phyloP scores from a whole-genome alignment of 352 stramenopile genomes.

The Phytopythium boreale region DNA sequence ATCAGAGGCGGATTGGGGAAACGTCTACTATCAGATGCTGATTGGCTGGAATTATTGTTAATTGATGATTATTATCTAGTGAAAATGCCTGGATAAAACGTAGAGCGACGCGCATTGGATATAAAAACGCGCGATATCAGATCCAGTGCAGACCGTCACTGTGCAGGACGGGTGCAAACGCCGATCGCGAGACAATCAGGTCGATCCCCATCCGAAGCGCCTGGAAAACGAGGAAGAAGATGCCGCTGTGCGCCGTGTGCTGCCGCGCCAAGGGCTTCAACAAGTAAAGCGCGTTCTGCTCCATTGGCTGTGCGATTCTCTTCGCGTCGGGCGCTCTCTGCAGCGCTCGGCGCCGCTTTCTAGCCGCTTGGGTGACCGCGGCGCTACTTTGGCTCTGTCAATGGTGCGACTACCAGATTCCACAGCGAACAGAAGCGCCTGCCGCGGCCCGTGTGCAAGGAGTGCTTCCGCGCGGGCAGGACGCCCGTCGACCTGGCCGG shows the following conservation, averaged over 20 bases:
- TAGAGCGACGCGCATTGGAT: constrained; percentile 17
- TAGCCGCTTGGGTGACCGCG: background rate
- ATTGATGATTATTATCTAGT: constrained; percentile 17
- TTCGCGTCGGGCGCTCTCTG: background rate
- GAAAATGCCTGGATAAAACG: accelerated
- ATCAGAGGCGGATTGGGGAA: too few species aligned
- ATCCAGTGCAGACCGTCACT: background rate
- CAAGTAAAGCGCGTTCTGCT: constrained; percentile 29
- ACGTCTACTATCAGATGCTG: background rate
- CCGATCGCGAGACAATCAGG: too few species aligned
- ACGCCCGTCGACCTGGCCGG: constrained; percentile 27
- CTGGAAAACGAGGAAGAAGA: constrained; percentile 11
- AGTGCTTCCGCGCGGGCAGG: constrained; percentile 61
- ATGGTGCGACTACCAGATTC: constrained; percentile 35
- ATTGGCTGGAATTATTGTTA: constrained; percentile 6
- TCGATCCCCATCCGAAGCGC: too few species aligned
- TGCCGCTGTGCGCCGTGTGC: constrained; percentile 76
- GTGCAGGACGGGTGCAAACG: background rate
- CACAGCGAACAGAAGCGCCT: constrained; percentile 48
- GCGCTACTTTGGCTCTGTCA: background rate
- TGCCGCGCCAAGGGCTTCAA: constrained; percentile 75
- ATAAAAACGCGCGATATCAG: constrained; percentile 12
- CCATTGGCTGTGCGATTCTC: background rate
- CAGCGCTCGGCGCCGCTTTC: background rate
- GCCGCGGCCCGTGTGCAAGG: constrained; percentile 63